A percentile compares a stretch with the other conserved stretches of the same genome.
Conservation (phyloP, 208 protist species). For the Strigomonas culicis region DNA sequence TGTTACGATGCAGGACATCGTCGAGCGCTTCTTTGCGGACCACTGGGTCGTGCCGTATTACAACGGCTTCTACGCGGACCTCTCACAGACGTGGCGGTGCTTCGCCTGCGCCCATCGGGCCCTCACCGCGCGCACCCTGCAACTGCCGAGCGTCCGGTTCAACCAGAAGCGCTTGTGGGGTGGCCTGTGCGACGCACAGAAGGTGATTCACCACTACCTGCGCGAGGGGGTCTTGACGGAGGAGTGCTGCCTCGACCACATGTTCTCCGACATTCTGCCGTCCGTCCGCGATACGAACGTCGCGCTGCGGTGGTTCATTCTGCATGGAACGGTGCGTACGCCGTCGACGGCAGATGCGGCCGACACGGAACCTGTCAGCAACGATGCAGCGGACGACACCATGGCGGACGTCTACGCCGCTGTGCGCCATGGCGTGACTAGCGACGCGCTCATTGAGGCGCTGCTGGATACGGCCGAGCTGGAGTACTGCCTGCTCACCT, state of each 20-base stretch:
- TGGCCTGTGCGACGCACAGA: slow-evolving; percentile 36
- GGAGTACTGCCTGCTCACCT: slow-evolving; percentile 89
- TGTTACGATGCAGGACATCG: slow-evolving; percentile 97
- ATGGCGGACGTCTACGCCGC: slow-evolving; percentile 20
- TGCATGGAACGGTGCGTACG: slow-evolving; percentile 52
- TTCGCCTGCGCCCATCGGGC: slow-evolving; percentile 93
- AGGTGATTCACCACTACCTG: slow-evolving; percentile 38
- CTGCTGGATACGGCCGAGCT: slow-evolving; percentile 94
- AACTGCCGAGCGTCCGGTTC: slow-evolving; percentile 63
- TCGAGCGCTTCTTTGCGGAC: slow-evolving; percentile 98
- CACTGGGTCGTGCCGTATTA: slow-evolving; percentile 98
- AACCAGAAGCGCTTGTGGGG: slow-evolving; percentile 48
- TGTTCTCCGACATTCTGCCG: slow-evolving; percentile 80
- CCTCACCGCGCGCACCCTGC: slow-evolving; percentile 85
- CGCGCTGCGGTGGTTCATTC: slow-evolving; percentile 94
- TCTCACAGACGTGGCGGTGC: slow-evolving; percentile 86
- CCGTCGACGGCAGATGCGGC: no score
- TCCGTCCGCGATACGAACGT: slow-evolving; percentile 92
- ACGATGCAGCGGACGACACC: not conserved
- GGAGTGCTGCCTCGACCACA: slow-evolving; percentile 93
- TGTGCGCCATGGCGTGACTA: slow-evolving; percentile 26
- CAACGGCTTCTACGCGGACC: slow-evolving; percentile 95
- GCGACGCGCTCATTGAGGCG: slow-evolving; percentile 83
- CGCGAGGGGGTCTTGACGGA: slow-evolving; percentile 92
- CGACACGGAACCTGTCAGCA: not conserved